A percentile compares a stretch with the other conserved stretches of the same genome.
phyloP scores from a whole-genome alignment of 257 asterid species.

The Schizonepeta tenuifolia region DNA sequence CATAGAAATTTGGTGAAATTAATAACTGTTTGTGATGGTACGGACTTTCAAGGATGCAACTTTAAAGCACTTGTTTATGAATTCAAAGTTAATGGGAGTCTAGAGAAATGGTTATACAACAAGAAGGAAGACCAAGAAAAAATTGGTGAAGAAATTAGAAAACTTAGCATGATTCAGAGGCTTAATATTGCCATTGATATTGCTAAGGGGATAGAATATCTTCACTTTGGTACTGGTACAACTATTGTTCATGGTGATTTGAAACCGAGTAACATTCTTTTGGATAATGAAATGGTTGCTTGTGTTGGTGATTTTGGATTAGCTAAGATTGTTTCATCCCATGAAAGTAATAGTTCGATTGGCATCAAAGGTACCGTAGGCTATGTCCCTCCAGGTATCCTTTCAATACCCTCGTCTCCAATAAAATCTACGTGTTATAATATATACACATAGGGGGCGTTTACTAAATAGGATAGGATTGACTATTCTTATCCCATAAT shows the following conservation, averaged over 20 bases:
- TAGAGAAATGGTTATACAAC: slow-evolving; percentile 38
- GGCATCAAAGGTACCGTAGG: not conserved
- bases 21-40: slow-evolving; percentile 19
- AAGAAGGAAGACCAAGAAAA: not conserved
- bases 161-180: not conserved
- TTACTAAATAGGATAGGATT: no score
- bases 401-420: not conserved
- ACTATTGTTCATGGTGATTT: not conserved
- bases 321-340: not conserved
- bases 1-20: slow-evolving; percentile 24
- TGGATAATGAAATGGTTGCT: not conserved
- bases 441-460: no score
- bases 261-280: not conserved
- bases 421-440: no score
- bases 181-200: slow-evolving; percentile 16
- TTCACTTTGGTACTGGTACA: slow-evolving; percentile 13
- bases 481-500: no score
- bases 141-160: not conserved
- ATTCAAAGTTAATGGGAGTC: slow-evolving; percentile 39
- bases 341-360: not conserved
- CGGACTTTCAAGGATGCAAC: slow-evolving; percentile 27
- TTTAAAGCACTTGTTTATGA: slow-evolving; percentile 40
- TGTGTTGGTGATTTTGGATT: slow-evolving; percentile 3
- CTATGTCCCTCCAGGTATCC: not conserved
- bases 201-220: slow-evolving; percentile 1